These are phyloP conservation scores for Ceratocystis lukuohia DNA, from an alignment of 2,329 filamentous ascomycete genomes.

Conservation along the genomic window DNA sequence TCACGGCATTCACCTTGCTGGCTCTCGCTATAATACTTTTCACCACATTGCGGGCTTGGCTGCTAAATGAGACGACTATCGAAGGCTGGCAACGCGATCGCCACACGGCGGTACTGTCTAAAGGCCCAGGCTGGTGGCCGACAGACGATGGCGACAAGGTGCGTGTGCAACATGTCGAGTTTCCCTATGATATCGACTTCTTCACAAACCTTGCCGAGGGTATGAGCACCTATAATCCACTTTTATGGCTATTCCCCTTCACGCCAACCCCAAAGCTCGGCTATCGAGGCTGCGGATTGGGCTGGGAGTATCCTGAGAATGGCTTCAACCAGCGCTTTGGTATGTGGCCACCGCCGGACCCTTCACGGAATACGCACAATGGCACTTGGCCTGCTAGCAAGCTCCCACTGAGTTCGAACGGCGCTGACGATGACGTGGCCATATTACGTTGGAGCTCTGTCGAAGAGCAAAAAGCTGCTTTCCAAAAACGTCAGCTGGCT, in stretches of 20 bases:
- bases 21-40: conserved; percentile 51
- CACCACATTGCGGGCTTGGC: conserved; percentile 47
- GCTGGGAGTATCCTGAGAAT: conserved; percentile 59
- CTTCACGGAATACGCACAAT: conserved; percentile 42
- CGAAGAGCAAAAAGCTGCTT: conserved; percentile 37
- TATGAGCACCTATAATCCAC: conserved; percentile 55
- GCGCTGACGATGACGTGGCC: conserved; percentile 27
- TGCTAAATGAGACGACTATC: conserved; percentile 64
- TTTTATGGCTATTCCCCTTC: conserved; percentile 59
- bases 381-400: conserved; percentile 28
- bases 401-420: conserved; percentile 21
- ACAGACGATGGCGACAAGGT: conserved; percentile 30
- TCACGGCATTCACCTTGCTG: conserved; percentile 46
- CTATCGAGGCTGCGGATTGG: conserved; percentile 29
- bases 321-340: conserved; percentile 54
- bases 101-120: conserved; percentile 43
- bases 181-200: conserved; percentile 69
- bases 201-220: conserved; percentile 60
- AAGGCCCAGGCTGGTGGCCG: conserved; percentile 32
- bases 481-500: conserved; percentile 36
- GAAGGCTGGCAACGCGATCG: conserved; percentile 63
- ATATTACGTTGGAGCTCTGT: conserved; percentile 24
- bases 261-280: conserved; percentile 36
- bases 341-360: conserved; percentile 51
- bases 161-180: conserved; percentile 53